Evolutionary conservation across 805 yeast genomes (phyloP), one percentile per base, ranked within the genome.

Genomic region (Yamadazyma olivae): DNA sequence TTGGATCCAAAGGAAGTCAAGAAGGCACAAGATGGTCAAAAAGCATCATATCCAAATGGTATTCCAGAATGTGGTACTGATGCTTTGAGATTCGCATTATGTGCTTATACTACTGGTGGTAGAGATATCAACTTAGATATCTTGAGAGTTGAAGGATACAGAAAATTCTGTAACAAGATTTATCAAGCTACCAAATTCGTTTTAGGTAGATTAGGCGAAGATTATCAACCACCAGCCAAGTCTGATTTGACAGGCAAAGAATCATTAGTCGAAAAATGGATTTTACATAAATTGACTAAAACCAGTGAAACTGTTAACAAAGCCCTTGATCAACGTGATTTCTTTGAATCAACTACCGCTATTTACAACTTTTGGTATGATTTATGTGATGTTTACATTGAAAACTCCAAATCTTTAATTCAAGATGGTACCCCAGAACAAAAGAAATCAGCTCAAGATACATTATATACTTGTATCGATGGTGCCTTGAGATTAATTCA

Each of bases 1-100:
- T 74, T 91, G 52, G 97, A 87, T 54, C 85, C 93, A 46, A 75
- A 79, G 48, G 99, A 91, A 68, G 70, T 91, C 51, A 85, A 77
- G 58, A 86, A 77, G 63, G 97, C 98, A 18, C 79, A 77, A 52
- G 78, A 74, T 29, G 98, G 98, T 44, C 98, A 93, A 70, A 79
- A 74, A 51, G 72, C 78, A 54, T 81, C 95, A 9, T 91, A 89
- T 74, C 99, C 99, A 48, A 81, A 81, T 51, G 99, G 99, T 71
- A 90, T 91, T 50, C 97, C 98, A 39, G 96, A 93, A 71, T 93
- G 99, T 77, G 99, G 99, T 72, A 90, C 98, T 33, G 99, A 93
- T 66, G 99, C 99, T 30, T 71, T 93, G 70, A 82, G 99, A 71
- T 93, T 93, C 60, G 98, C 99, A 26, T 77, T 91, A 48, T 93